Evolutionary conservation across 2,329 filamentous ascomycete genomes (phyloP).

Genomic region (Anisogramma anomala): DNA sequence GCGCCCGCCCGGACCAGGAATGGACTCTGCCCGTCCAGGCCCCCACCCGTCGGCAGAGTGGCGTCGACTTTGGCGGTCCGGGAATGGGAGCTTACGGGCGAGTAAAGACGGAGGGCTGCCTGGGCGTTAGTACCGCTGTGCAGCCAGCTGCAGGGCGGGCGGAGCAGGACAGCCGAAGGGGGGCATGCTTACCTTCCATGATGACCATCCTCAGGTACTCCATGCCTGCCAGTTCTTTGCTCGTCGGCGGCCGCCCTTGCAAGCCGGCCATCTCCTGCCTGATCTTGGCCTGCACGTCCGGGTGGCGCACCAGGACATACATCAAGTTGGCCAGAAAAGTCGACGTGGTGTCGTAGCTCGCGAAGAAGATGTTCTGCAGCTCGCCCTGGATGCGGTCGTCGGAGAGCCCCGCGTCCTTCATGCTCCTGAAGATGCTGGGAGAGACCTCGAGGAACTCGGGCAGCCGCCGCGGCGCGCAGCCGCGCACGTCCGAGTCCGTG

Average conservation of each 20-base stretch:
- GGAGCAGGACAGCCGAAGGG: too few relatives aligned
- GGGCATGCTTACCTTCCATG: slow-evolving; percentile 4
- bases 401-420: slow-evolving; percentile 5
- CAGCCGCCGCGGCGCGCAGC: background rate
- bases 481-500: background rate
- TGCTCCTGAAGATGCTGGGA: slow-evolving; percentile 8
- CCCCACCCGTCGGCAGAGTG: slow-evolving; percentile 10
- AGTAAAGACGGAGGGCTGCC: slow-evolving; percentile 11
- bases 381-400: slow-evolving; percentile 8
- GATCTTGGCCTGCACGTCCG: slow-evolving; percentile 1
- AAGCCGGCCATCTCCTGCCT: slow-evolving; percentile 7
- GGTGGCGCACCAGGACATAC: slow-evolving; percentile 3
- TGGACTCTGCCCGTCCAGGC: slow-evolving; percentile 2
- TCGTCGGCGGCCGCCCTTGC: background rate
- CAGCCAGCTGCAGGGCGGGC: too few relatives aligned
- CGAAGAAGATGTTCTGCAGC: slow-evolving; percentile 14
- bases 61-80: slow-evolving; percentile 5
- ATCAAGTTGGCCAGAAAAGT: slow-evolving; percentile 9
- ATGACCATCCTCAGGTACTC: slow-evolving; percentile 7
- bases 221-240: slow-evolving; percentile 3
- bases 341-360: slow-evolving; percentile 13
- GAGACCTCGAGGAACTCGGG: background rate
- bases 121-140: background rate
- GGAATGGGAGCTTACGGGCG: slow-evolving; percentile 10
- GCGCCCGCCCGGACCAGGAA: slow-evolving; percentile 6